Percentiles rank a stretch among this genome's conserved stretches.
phyloP scores from a whole-genome alignment of 164 flowering plant species.

The Magnolia changhungtana region DNA sequence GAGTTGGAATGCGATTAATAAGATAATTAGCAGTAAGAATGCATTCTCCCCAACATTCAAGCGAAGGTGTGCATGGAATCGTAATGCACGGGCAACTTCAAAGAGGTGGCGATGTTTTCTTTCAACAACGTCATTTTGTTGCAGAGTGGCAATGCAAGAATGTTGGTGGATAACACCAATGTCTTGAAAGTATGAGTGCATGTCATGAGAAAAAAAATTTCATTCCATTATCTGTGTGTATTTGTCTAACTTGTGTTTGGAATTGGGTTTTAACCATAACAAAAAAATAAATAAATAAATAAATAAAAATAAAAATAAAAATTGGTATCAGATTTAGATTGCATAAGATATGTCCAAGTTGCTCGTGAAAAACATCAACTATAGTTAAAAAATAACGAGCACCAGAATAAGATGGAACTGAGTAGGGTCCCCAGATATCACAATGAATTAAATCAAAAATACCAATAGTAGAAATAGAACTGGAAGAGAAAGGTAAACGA shows the following conservation, averaged over 20 bases:
- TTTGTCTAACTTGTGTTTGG: not conserved
- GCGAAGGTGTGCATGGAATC: not conserved
- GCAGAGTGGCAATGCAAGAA: not conserved
- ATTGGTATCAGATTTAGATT: constrained; percentile 1
- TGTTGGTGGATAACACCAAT: not conserved
- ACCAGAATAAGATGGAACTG: not conserved
- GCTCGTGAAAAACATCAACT: constrained; percentile 7
- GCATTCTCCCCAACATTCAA: constrained; percentile 4
- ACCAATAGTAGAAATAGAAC: not conserved
- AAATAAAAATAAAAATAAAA: not conserved
- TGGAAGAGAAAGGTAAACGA: not conserved
- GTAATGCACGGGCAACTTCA: not conserved
- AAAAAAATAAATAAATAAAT: not conserved
- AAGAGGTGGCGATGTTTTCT: constrained; percentile 1
- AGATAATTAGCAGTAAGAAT: not conserved
- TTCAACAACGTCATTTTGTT: not conserved
- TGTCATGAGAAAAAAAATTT: not conserved
- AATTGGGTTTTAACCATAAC: not conserved
- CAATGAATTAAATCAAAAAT: constrained; percentile 7
- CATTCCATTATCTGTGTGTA: constrained; percentile 1
- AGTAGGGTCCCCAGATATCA: constrained; percentile 7
- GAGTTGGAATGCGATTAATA: not conserved
- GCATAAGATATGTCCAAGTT: constrained; percentile 7
- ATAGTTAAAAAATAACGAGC: constrained; percentile 10
- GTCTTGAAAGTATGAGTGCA: not conserved